These are phyloP conservation scores for Phytophthora podocarpi DNA, from an alignment of 352 stramenopile genomes.

Conservation along the genomic window DNA sequence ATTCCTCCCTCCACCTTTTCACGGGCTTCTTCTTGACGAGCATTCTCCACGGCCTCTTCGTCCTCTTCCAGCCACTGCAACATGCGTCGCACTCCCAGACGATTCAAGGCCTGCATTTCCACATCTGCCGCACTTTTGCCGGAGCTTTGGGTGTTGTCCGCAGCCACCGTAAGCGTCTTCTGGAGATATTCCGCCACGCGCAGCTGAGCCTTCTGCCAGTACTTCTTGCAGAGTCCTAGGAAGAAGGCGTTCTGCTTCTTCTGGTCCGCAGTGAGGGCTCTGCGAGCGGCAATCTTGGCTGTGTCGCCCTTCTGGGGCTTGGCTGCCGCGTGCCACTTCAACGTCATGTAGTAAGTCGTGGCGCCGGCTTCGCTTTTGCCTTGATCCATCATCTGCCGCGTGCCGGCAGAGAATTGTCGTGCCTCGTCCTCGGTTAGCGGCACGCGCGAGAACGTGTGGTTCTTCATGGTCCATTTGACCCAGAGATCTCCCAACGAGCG, in stretches of 20 bases:
- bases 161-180: slow-evolving; percentile 48
- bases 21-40: slow-evolving; percentile 69
- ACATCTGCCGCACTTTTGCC: slow-evolving; percentile 40
- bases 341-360: slow-evolving; percentile 75
- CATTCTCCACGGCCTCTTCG: slow-evolving; percentile 64
- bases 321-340: slow-evolving; percentile 84
- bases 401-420: slow-evolving; percentile 71
- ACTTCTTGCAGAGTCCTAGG: slow-evolving; percentile 69
- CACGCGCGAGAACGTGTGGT: slow-evolving; percentile 79
- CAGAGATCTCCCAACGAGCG: slow-evolving; percentile 82
- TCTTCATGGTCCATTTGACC: slow-evolving; percentile 80
- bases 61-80: slow-evolving; percentile 81
- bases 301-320: slow-evolving; percentile 87
- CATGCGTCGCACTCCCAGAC: slow-evolving; percentile 72
- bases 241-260: slow-evolving; percentile 85
- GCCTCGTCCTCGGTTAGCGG: slow-evolving; percentile 60
- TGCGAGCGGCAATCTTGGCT: slow-evolving; percentile 79
- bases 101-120: slow-evolving; percentile 65
- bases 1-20: slow-evolving; percentile 76
- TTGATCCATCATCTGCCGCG: slow-evolving; percentile 86
- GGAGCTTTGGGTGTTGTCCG: slow-evolving; percentile 8
- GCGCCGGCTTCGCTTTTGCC: slow-evolving; percentile 41
- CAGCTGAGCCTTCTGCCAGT: slow-evolving; percentile 75
- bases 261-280: slow-evolving; percentile 67
- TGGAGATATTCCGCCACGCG: slow-evolving; percentile 79